Evolutionary conservation across 352 stramenopile genomes (phyloP).

Genomic region (Globisporangium alternatum): DNA sequence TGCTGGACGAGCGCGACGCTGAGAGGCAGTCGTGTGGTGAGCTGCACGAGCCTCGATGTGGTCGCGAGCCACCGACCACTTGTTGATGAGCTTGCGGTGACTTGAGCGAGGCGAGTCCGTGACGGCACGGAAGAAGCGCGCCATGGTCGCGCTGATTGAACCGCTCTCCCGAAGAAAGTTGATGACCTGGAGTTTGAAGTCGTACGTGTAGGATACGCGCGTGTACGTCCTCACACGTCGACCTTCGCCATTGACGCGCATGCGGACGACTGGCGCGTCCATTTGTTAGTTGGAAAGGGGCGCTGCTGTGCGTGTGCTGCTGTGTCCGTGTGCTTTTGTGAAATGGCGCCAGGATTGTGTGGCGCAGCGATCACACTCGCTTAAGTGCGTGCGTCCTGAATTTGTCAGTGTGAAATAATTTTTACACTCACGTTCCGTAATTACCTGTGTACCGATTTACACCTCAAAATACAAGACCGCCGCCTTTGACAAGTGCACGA

Average conservation of each 20-base stretch:
- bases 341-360: background rate
- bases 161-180: background rate
- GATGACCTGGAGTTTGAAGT: slow-evolving; percentile 1
- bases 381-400: slow-evolving; percentile 5
- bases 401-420: background rate
- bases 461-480: too few species aligned
- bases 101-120: background rate
- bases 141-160: slow-evolving; percentile 3
- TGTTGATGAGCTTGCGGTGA: slow-evolving; percentile 12
- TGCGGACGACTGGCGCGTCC: slow-evolving; percentile 1
- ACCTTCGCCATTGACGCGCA: background rate
- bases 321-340: background rate
- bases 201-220: background rate
- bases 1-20: slow-evolving; percentile 4
- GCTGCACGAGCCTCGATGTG: background rate
- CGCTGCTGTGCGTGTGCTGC: background rate
- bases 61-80: background rate
- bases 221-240: background rate
- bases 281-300: background rate
- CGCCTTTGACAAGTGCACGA: too few species aligned
- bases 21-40: background rate
- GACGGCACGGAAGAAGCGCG: background rate
- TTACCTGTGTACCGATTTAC: too few species aligned
- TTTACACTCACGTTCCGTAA: too few species aligned
- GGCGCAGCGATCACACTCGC: background rate